Evolutionary conservation across 1,139 yeast species (phyloP), one percentile per base, ranked within the genome.

Genomic region (Lodderomyces oxycetoniae): DNA sequence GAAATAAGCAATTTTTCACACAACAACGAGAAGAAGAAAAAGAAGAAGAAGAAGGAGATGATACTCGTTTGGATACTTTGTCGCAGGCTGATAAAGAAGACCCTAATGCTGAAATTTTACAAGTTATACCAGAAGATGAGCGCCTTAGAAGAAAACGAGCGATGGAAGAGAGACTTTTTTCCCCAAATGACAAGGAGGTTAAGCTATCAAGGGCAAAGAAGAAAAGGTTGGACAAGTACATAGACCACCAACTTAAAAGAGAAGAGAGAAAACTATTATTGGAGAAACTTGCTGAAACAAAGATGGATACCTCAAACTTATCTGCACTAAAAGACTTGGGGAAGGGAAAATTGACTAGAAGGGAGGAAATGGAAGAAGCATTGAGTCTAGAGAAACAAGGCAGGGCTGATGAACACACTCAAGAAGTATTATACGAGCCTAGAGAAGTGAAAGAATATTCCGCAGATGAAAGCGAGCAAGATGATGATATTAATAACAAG

Each of bases 191-290:
- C 37, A 74, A 73, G 39, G 82, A 79, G 40, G 62, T 81, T 13
- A 87, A 87, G 50, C 58, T 86, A 36, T 78, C 93, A 0, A 63
- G 76, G 34, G 71, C 81, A 30, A 91, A 89, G 59, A 76, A 75
- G 59, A 91, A 91, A 60, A 59, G 91, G 42, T 56, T 82, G 34
- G 89, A 82, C 43, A 81, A 82, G 53, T 82, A 80, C 50, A 79
- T 81, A 23, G 96, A 88, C 42, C 94, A 84, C 58, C 97, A 91
- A 57, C 57, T 91, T 44, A 83, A 84, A 47, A 72, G 95, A 53
- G 95, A 89, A 54, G 97, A 91, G 59, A 86, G 85, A 59, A 85
- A 83, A 47, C 73, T 73, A 3, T 64, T 91, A 38, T 64, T 91
- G 30, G 79, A 80, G 40, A 89, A 88, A 53, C 67, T 91, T 30